Conservation (phyloP, 1,284 basidiomycete species). For the Anthracocystis walkeri region DNA sequence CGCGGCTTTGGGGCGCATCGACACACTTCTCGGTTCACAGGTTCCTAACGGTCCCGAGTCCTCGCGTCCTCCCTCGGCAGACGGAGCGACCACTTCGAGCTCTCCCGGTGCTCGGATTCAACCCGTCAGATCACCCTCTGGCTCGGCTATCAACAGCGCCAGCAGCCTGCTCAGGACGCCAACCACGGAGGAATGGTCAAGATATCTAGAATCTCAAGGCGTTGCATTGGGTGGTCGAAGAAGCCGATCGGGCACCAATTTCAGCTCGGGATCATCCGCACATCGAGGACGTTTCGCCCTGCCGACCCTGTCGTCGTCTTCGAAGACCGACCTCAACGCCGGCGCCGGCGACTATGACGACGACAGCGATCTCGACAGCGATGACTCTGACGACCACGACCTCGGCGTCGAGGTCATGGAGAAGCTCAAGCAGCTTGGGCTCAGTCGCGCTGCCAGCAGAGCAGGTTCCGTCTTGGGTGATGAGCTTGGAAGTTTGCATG, state of each 20-base stretch:
- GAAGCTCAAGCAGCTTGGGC: conserved; percentile 48
- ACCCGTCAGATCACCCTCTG: conserved; percentile 35
- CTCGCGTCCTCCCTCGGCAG: conserved; percentile 15
- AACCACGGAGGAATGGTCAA: conserved; percentile 65
- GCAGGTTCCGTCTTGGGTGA: conserved; percentile 54
- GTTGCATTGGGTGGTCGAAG: conserved; percentile 40
- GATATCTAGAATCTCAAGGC: conserved; percentile 60
- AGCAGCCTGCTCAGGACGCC: conserved; percentile 57
- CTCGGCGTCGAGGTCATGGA: conserved; percentile 45
- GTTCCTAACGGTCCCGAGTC: conserved; percentile 11
- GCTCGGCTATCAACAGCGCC: conserved; percentile 20
- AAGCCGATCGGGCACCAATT: conserved; percentile 33
- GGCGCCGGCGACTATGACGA: conserved; percentile 18
- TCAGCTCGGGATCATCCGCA: conserved; percentile 42
- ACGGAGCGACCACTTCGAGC: conserved; percentile 11
- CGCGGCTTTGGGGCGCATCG: conserved; percentile 27
- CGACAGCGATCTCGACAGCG: conserved; percentile 42
- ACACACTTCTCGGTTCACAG: conserved; percentile 25
- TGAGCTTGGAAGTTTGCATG: conserved; percentile 47
- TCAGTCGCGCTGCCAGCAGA: conserved; percentile 49
- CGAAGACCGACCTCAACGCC: conserved; percentile 20
- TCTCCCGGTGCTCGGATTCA: conserved; percentile 6
- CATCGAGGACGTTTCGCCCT: conserved; percentile 32
- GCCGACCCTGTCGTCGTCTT: conserved; percentile 19
- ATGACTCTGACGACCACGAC: conserved; percentile 48